Evolutionary conservation across 2,329 filamentous ascomycete species (phyloP).

Genomic region (Pseudocercospora fuligena): DNA sequence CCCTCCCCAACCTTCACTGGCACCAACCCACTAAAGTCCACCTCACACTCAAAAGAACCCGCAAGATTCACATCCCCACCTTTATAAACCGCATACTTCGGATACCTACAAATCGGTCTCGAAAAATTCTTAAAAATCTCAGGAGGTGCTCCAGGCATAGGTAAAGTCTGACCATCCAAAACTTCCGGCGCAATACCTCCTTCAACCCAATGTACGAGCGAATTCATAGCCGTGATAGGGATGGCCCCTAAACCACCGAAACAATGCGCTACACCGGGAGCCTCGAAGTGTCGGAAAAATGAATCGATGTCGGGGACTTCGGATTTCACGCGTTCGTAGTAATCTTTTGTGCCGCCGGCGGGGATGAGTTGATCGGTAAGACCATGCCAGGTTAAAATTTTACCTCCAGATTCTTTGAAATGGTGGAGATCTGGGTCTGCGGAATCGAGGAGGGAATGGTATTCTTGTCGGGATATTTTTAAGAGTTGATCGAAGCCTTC

Average conservation of each 20-base stretch:
- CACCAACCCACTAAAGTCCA: constrained; percentile 11
- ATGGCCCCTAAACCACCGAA: constrained; percentile 37
- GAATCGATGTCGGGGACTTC: constrained; percentile 30
- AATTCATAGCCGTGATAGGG: constrained; percentile 25
- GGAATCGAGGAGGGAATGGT: constrained; percentile 43
- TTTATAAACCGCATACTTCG: constrained; percentile 26
- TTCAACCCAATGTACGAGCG: constrained; percentile 37
- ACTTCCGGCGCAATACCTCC: constrained; percentile 30
- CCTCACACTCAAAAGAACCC: constrained; percentile 29
- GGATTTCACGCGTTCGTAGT: constrained; percentile 40
- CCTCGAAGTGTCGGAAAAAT: constrained; percentile 45
- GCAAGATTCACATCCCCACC: constrained; percentile 26
- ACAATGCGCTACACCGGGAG: constrained; percentile 46
- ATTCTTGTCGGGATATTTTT: constrained; percentile 30
- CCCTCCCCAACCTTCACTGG: neutral
- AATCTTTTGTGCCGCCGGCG: constrained; percentile 42
- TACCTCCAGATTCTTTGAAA: constrained; percentile 44
- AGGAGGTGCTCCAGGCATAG: constrained; percentile 13
- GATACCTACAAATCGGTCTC: constrained; percentile 31
- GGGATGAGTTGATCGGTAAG: constrained; percentile 45
- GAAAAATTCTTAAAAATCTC: constrained; percentile 10
- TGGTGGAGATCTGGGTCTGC: constrained; percentile 43
- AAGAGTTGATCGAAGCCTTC: constrained; percentile 26
- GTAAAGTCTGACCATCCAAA: constrained; percentile 14
- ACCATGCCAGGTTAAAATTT: constrained; percentile 49